These are phyloP conservation scores for Aspergillus arachidicola DNA, from an alignment of 2,329 filamentous ascomycete genomes.

Conservation along the genomic window DNA sequence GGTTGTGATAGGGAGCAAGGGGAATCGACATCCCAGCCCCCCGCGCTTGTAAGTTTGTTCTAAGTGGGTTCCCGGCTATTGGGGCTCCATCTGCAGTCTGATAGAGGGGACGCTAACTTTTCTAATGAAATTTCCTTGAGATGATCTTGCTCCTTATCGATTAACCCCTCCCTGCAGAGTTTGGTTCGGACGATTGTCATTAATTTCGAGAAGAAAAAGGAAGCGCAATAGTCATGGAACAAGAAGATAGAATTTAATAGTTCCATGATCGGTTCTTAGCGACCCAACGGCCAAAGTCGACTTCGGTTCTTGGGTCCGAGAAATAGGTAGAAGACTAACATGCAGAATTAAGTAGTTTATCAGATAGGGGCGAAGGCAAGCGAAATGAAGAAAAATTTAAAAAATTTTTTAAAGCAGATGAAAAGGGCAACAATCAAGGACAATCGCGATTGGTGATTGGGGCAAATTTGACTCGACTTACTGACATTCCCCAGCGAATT, in stretches of 20 bases:
- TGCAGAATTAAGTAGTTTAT: neutral
- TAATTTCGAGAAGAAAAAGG: constrained; percentile 3
- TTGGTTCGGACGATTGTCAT: constrained; percentile 8
- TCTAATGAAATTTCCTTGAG: constrained; percentile 4
- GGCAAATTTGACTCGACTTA: neutral
- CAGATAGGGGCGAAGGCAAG: neutral
- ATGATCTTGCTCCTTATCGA: constrained; percentile 9
- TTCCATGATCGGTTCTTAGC: constrained; percentile 10
- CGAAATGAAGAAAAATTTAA: neutral
- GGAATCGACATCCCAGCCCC: neutral
- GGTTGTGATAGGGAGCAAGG: constrained; percentile 12
- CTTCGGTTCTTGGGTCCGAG: neutral
- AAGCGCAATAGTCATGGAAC: neutral
- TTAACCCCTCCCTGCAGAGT: constrained; percentile 11
- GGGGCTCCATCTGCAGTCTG: constrained; percentile 10
- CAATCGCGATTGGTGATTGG: constrained; percentile 9
- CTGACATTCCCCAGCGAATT: constrained; percentile 2
- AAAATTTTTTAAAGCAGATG: neutral
- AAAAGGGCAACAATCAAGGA: constrained; percentile 1
- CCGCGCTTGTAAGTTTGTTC: constrained; percentile 5
- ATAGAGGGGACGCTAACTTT: constrained; percentile 2
- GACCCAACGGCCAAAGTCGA: constrained; percentile 6
- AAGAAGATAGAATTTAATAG: neutral
- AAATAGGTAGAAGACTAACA: constrained; percentile 1
- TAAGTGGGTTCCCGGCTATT: constrained; percentile 16